phyloP scores from a whole-genome alignment of 257 asterid genomes.

The Pogostemon cablin region DNA sequence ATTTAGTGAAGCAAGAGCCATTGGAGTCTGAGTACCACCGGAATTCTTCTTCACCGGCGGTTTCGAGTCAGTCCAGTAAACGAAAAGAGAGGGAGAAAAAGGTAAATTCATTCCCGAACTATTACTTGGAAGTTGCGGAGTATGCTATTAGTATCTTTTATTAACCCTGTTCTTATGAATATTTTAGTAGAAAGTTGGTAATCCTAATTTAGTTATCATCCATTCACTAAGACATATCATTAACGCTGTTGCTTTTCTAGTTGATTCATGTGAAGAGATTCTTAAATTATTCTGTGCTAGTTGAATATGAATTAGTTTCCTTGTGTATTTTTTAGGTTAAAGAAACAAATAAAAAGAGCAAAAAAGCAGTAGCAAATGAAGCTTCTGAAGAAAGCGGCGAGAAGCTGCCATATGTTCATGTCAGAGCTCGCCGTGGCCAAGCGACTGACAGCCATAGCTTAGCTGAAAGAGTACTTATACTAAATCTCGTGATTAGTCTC shows the following conservation, averaged over 20 bases:
- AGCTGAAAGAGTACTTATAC: slow-evolving; percentile 81
- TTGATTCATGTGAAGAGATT: background rate
- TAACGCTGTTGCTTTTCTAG: background rate
- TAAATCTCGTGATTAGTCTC: slow-evolving; percentile 27
- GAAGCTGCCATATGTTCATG: slow-evolving; percentile 89
- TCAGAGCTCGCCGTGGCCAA: slow-evolving; percentile 98
- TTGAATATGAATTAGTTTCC: slow-evolving; percentile 9
- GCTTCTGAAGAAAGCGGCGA: slow-evolving; percentile 55
- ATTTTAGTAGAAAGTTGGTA: background rate
- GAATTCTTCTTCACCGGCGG: slow-evolving; percentile 62
- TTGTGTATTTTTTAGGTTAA: slow-evolving; percentile 47
- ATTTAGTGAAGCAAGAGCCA: slow-evolving; percentile 73
- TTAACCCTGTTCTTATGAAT: background rate
- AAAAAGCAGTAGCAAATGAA: slow-evolving; percentile 51
- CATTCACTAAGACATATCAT: background rate
- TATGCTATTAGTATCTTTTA: no score
- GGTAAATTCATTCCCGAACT: slow-evolving; percentile 45
- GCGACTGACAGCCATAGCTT: slow-evolving; percentile 98
- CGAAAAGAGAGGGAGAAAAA: slow-evolving; percentile 86
- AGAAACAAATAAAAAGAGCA: slow-evolving; percentile 64
- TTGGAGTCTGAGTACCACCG: slow-evolving; percentile 58
- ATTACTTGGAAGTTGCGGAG: no score
- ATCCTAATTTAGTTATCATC: background rate
- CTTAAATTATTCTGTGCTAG: background rate
- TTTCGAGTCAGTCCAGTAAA: slow-evolving; percentile 63